Conservation (phyloP, 345 rosid species). For the Dimocarpus longan region DNA sequence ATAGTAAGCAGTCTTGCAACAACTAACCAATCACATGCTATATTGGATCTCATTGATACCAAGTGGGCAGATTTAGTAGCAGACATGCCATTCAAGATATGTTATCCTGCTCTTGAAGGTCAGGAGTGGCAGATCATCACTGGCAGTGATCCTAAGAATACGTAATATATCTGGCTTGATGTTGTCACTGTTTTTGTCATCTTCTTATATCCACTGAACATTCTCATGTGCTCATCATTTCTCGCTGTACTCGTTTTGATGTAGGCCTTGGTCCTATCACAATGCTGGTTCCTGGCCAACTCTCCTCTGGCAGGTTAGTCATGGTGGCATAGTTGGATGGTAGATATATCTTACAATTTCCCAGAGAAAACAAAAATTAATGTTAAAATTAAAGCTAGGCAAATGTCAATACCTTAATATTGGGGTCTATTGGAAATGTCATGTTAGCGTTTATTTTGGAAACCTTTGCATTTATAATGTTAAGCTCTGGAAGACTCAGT, state of each 20-base stretch:
- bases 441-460: background rate
- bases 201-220: background rate
- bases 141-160: constrained; percentile 93
- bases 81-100: constrained; percentile 91
- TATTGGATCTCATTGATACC: constrained; percentile 71
- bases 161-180: constrained; percentile 44
- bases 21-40: constrained; percentile 59
- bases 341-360: background rate
- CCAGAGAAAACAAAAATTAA: background rate
- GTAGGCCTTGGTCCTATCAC: constrained; percentile 97
- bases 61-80: constrained; percentile 84
- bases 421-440: background rate
- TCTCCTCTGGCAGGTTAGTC: constrained; percentile 87
- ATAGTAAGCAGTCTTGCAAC: constrained; percentile 59
- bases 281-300: constrained; percentile 99
- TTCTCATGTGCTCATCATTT: background rate
- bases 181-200: background rate
- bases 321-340: constrained; percentile 1
- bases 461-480: background rate
- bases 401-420: background rate
- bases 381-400: background rate
- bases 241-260: constrained; percentile 16
- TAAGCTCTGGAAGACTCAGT: background rate
- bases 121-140: constrained; percentile 91
- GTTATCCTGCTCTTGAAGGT: constrained; percentile 82